A percentile compares a stretch with the other conserved stretches of the same genome.
Conservation (phyloP, 345 rosid species). For the Luvunga scandens region DNA sequence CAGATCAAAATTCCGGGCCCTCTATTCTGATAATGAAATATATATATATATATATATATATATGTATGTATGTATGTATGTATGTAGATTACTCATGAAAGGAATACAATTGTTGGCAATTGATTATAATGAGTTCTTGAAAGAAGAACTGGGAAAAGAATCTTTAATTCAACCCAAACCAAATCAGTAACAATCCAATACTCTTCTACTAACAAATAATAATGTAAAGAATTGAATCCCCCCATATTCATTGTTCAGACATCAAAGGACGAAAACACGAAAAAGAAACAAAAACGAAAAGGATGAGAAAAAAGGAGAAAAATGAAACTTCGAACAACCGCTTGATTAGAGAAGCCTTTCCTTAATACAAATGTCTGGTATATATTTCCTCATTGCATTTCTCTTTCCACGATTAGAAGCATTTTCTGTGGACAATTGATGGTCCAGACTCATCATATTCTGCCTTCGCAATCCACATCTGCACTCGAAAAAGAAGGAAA, state of each 20-base stretch:
- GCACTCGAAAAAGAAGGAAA: constrained; percentile 28
- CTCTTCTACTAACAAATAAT: constrained; percentile 23
- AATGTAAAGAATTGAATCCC: constrained; percentile 17
- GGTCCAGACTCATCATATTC: constrained; percentile 69
- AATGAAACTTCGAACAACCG: constrained; percentile 13
- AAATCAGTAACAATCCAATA: constrained; percentile 27
- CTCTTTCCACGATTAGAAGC: constrained; percentile 41
- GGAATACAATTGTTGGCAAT: background rate
- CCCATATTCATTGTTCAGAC: constrained; percentile 17
- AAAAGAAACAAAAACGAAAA: background rate
- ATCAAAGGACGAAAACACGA: constrained; percentile 18
- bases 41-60: background rate
- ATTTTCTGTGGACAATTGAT: constrained; percentile 69
- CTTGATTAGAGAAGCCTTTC: constrained; percentile 27
- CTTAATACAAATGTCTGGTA: constrained; percentile 19
- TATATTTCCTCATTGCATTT: constrained; percentile 20
- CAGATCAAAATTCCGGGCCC: background rate
- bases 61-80: no score
- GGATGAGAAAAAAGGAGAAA: background rate
- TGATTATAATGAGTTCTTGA: background rate
- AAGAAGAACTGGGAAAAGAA: background rate
- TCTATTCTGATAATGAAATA: background rate
- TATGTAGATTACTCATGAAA: background rate
- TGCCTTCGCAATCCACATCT: constrained; percentile 77
- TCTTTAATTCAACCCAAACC: constrained; percentile 35